Evolutionary conservation across 176 grass and related monocot species (phyloP).

Genomic region (Paspalum notatum): DNA sequence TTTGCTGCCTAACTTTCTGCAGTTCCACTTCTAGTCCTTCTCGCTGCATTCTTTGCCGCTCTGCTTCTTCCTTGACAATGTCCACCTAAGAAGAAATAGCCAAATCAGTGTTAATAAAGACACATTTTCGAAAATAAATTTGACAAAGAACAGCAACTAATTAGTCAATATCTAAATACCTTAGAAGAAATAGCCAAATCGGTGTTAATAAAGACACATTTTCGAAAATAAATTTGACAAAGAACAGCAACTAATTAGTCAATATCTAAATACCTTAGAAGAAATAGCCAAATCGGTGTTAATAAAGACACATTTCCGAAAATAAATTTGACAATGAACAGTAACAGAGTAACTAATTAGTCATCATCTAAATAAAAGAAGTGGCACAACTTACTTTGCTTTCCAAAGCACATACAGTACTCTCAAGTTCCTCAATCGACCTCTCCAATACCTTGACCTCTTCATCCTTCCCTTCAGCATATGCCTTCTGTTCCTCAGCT

Average conservation of each 20-base stretch:
- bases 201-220: neutral
- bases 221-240: neutral
- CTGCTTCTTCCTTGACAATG: slow-evolving; percentile 79
- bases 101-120: slow-evolving; percentile 8
- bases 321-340: neutral
- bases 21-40: slow-evolving; percentile 84
- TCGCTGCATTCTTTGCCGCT: slow-evolving; percentile 70
- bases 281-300: slow-evolving; percentile 34
- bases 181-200: slow-evolving; percentile 44
- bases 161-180: slow-evolving; percentile 34
- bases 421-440: slow-evolving; percentile 83
- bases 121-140: neutral
- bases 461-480: slow-evolving; percentile 92
- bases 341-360: neutral
- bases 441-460: slow-evolving; percentile 86
- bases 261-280: slow-evolving; percentile 66
- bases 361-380: slow-evolving; percentile 31
- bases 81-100: slow-evolving; percentile 63
- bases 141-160: neutral
- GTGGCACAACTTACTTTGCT: slow-evolving; percentile 60
- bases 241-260: neutral
- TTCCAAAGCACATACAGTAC: slow-evolving; percentile 82
- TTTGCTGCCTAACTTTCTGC: slow-evolving; percentile 75
- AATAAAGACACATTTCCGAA: neutral
- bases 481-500: slow-evolving; percentile 66